Evolutionary conservation across 2,329 filamentous ascomycete species (phyloP).

Genomic region (Colletotrichum lupini): DNA sequence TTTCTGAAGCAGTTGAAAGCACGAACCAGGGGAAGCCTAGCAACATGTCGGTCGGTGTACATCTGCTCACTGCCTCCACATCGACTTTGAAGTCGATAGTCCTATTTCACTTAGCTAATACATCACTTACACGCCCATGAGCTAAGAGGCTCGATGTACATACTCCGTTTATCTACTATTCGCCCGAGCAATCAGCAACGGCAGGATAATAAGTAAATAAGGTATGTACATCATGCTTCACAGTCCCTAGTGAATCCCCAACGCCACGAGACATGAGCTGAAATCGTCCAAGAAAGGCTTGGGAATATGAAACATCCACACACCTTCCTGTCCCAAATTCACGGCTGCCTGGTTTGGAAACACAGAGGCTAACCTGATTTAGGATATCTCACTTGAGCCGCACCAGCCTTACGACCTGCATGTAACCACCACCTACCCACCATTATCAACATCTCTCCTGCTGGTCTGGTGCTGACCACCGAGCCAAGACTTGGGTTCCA

Average conservation of each 20-base stretch:
- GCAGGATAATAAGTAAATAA: too few species aligned
- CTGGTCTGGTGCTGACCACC: not conserved
- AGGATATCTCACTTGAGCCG: slow-evolving; percentile 9
- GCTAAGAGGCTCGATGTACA: too few species aligned
- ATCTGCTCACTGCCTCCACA: not conserved
- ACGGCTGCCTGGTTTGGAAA: not conserved
- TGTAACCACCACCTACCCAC: not conserved
- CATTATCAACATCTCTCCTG: too few species aligned
- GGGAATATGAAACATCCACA: not conserved
- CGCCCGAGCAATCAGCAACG: too few species aligned
- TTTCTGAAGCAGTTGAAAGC: not conserved
- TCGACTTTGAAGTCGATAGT: not conserved
- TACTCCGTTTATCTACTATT: too few species aligned
- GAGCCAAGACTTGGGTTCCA: not conserved
- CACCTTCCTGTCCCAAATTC: not conserved
- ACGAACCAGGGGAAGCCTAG: not conserved
- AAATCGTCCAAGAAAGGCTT: not conserved
- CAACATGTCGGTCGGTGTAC: not conserved
- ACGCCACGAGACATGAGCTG: not conserved
- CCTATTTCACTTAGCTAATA: not conserved
- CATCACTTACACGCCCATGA: not conserved
- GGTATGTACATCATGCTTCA: not conserved
- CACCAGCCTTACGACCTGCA: slow-evolving; percentile 29
- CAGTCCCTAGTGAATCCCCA: not conserved
- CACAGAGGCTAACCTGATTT: not conserved